Conservation (phyloP, 73 alveolate species). For the Breviolum minutum region DNA sequence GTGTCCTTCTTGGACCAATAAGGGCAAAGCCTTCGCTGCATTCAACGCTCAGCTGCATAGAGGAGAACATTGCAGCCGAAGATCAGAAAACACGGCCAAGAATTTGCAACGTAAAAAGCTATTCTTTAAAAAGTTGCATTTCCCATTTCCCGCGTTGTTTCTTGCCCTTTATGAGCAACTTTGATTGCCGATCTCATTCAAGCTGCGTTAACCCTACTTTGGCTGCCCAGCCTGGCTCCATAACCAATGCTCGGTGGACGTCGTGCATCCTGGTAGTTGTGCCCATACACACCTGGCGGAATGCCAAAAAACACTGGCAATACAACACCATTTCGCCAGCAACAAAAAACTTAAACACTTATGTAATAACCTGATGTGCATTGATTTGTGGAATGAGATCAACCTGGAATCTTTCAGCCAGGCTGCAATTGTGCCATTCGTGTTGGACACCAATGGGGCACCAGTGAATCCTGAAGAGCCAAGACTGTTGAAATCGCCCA, state of each 20-base stretch:
- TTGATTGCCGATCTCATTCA: no score
- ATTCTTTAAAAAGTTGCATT: no score
- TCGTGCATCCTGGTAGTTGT: constrained; percentile 98
- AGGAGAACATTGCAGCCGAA: not conserved
- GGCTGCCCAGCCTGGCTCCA: constrained; percentile 34
- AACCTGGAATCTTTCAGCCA: not conserved
- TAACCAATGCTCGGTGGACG: constrained; percentile 67
- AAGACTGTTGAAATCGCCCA: no score
- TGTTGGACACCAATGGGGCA: constrained; percentile 98
- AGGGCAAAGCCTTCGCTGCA: constrained; percentile 63
- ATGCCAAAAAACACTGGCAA: not conserved
- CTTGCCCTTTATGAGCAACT: no score
- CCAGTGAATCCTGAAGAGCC: constrained; percentile 97
- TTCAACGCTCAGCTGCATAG: no score
- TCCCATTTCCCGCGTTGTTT: no score
- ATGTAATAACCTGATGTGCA: no score
- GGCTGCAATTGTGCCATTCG: constrained; percentile 97
- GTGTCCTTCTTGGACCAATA: constrained; percentile 90
- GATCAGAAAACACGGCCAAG: not conserved
- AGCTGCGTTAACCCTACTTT: no score
- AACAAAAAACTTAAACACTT: no score
- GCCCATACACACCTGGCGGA: constrained; percentile 97
- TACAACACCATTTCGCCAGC: no score
- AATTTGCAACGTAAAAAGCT: no score
- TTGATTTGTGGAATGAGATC: no score